Evolutionary conservation across 768 basidiomycete genomes (phyloP).

Genomic region (Tulasnella sp.): DNA sequence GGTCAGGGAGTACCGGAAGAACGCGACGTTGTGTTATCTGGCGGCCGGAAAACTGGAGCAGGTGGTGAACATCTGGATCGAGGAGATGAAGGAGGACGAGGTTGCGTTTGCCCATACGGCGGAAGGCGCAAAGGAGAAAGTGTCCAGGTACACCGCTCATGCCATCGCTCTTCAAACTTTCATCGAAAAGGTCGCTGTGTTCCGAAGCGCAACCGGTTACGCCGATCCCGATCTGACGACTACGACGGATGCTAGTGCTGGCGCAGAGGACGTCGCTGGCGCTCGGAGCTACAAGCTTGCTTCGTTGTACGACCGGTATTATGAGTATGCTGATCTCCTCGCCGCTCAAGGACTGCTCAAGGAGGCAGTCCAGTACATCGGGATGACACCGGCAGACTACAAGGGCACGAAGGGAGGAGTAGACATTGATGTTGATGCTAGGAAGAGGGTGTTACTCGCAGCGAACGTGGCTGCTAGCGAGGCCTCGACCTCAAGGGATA

Average conservation of each 20-base stretch:
- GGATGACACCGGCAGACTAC: slow-evolving; percentile 70
- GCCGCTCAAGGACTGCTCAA: slow-evolving; percentile 82
- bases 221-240: slow-evolving; percentile 56
- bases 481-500: slow-evolving; percentile 31
- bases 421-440: slow-evolving; percentile 33
- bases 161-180: slow-evolving; percentile 84
- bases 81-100: slow-evolving; percentile 85
- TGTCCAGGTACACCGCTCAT: slow-evolving; percentile 63
- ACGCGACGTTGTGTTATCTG: slow-evolving; percentile 87
- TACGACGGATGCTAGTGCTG: slow-evolving; percentile 26
- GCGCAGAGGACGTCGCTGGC: slow-evolving; percentile 35
- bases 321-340: slow-evolving; percentile 90
- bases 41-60: slow-evolving; percentile 84
- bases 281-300: slow-evolving; percentile 72
- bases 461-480: slow-evolving; percentile 30
- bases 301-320: slow-evolving; percentile 80
- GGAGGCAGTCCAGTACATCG: slow-evolving; percentile 70
- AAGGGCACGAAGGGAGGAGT: slow-evolving; percentile 41
- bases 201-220: slow-evolving; percentile 77
- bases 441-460: slow-evolving; percentile 38
- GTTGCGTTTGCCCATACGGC: slow-evolving; percentile 21
- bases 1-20: slow-evolving; percentile 55
- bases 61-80: slow-evolving; percentile 81
- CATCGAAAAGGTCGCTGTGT: slow-evolving; percentile 93
- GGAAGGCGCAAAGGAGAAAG: slow-evolving; percentile 31